phyloP scores from a whole-genome alignment of 306 rosid genomes.

The Trifolium fragiferum region DNA sequence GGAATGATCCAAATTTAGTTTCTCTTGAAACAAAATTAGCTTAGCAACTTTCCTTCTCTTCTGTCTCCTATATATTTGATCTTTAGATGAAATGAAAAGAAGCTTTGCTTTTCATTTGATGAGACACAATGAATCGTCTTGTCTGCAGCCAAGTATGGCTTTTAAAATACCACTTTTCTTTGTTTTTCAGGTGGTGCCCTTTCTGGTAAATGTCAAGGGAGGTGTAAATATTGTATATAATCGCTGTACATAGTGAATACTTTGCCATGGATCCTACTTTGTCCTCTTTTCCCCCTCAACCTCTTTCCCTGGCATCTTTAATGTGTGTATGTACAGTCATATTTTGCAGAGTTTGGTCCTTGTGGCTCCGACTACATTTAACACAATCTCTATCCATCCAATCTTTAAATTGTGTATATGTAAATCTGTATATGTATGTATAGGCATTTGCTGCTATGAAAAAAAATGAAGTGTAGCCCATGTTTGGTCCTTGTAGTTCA shows the following conservation, averaged over 20 bases:
- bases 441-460: not conserved
- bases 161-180: not conserved
- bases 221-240: conserved; percentile 51
- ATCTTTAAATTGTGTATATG: conserved; percentile 10
- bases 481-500: not conserved
- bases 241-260: conserved; percentile 48
- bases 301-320: not conserved
- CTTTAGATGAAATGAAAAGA: conserved; percentile 23
- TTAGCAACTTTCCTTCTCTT: not conserved
- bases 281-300: conserved; percentile 1
- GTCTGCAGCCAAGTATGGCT: conserved; percentile 1
- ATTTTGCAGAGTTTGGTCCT: conserved; percentile 13
- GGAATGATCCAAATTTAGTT: not conserved
- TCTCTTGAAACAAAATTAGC: not conserved
- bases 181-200: conserved; percentile 89
- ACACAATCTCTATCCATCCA: not conserved
- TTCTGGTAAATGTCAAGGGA: conserved; percentile 69
- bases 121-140: not conserved
- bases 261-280: conserved; percentile 1
- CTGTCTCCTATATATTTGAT: not conserved
- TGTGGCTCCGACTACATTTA: conserved; percentile 8
- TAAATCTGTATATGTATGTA: conserved; percentile 4
- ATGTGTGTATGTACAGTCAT: conserved; percentile 39
- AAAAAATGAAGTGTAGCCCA: not conserved
- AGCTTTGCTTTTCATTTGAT: not conserved